Evolutionary conservation across 2,329 filamentous ascomycete genomes (phyloP), one percentile per base, ranked within the genome.

Genomic region (Cytospora mali): DNA sequence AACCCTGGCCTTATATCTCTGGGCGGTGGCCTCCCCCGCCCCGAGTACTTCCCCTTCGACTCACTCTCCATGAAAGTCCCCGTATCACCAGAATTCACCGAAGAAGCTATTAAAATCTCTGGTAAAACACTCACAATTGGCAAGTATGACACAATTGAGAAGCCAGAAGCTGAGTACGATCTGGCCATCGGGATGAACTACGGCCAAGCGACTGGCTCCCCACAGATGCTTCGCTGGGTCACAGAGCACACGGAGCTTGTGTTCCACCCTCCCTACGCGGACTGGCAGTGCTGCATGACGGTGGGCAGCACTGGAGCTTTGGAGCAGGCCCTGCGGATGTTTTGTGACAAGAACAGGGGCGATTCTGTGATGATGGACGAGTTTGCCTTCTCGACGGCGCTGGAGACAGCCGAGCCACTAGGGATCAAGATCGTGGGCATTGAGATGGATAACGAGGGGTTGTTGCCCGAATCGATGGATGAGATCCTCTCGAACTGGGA

Each of bases 201-300:
- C 74, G 92, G 91, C 35, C 93, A 97, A 77, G 88, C 93, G 10
- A 87, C 87, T 21, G 95, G 95, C 21, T 87, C 92, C 13, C 90
- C 92, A 4, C 95, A 97, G 77, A 81, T 99, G 75, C 80, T 97
- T 66, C 88, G 95, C 64, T 98, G 91, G 78, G 82, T 98, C 56
- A 96, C 93, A 0, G 95, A 99, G 79, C 95, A 98, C 77, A 96
- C 93, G 0, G 94, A 99, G 77, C 86, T 98, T 61, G 87, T 97
- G 18, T 91, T 92, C 75, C 83, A 86, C 65, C 93, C 94, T 18
- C 92, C 91, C 0, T 98, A 98, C 73, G 84, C 88, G 21, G 93
- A 99, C 78, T 99, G 95, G 95, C 83, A 86, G 67, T 91, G 91
- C 70, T 88, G 88, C 60, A 82, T 97, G 79, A 93, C 88, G 2